phyloP scores from a whole-genome alignment of 2,329 filamentous ascomycete species.

The Metarhizium humberi region DNA sequence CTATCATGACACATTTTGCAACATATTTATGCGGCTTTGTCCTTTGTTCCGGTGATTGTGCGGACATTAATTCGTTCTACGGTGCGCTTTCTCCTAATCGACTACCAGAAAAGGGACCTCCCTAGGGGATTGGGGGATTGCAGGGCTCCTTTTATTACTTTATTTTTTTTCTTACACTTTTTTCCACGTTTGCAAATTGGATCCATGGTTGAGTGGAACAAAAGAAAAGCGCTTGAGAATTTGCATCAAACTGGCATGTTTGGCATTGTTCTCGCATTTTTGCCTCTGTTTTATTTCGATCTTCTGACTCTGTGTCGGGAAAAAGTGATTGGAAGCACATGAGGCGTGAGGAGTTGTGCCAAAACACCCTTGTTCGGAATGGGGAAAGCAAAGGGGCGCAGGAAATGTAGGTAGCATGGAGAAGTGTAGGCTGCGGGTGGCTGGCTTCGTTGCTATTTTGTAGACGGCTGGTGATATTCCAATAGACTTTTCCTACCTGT shows the following conservation, averaged over 20 bases:
- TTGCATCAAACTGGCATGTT: constrained; percentile 1
- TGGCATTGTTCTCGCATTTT: constrained; percentile 3
- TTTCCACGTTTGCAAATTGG: constrained; percentile 7
- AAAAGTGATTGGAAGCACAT: background rate
- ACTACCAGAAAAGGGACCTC: background rate
- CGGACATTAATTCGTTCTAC: background rate
- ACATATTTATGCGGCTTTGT: background rate
- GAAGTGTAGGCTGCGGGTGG: background rate
- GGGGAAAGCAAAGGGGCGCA: background rate
- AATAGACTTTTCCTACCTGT: constrained; percentile 6
- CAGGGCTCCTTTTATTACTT: background rate
- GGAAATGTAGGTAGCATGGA: background rate
- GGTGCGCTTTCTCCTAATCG: background rate
- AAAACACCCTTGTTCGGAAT: background rate
- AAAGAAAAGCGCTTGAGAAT: constrained; percentile 2
- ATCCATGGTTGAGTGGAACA: constrained; percentile 3
- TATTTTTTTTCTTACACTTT: constrained; percentile 4
- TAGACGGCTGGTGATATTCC: background rate
- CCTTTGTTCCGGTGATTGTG: background rate
- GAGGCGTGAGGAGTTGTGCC: background rate
- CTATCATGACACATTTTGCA: constrained; percentile 5
- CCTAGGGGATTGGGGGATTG: background rate
- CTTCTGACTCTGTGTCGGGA: background rate
- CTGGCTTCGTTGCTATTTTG: background rate
- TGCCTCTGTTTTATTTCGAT: background rate